A percentile compares a stretch with the other conserved stretches of the same genome.
phyloP scores from a whole-genome alignment of 164 flowering plant genomes.

The Annona cherimola region DNA sequence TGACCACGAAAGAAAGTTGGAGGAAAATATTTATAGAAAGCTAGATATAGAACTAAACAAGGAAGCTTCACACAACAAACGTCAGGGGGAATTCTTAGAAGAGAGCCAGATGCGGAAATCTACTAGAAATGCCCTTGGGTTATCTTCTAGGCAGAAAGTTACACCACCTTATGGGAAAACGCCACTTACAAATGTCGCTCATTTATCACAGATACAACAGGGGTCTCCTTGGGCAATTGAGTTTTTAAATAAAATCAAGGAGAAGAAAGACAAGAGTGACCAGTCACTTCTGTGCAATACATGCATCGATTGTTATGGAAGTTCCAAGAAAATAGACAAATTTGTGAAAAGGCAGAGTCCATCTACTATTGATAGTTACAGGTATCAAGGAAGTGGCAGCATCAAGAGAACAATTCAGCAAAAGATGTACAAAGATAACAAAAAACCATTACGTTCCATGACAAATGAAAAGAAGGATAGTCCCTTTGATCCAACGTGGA shows the following conservation, averaged over 20 bases:
- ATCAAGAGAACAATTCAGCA: slow-evolving; percentile 30
- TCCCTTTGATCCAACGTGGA: slow-evolving; percentile 33
- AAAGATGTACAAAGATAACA: slow-evolving; percentile 39
- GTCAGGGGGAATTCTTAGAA: slow-evolving; percentile 22
- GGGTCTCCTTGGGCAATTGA: slow-evolving; percentile 89
- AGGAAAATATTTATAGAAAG: slow-evolving; percentile 12
- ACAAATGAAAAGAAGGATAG: slow-evolving; percentile 32
- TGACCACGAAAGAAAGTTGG: slow-evolving; percentile 18
- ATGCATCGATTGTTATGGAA: slow-evolving; percentile 26
- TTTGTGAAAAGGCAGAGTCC: slow-evolving; percentile 68
- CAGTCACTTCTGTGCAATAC: slow-evolving; percentile 37
- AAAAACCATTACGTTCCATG: slow-evolving; percentile 24
- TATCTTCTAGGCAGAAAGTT: slow-evolving; percentile 21
- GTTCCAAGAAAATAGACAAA: slow-evolving; percentile 30
- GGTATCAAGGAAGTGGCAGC: slow-evolving; percentile 56
- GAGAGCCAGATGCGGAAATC: slow-evolving; percentile 22
- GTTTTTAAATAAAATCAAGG: slow-evolving; percentile 76
- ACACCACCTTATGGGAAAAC: slow-evolving; percentile 29
- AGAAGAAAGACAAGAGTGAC: slow-evolving; percentile 56
- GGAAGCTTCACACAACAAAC: slow-evolving; percentile 15
- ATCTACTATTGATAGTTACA: slow-evolving; percentile 65
- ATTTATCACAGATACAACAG: slow-evolving; percentile 34
- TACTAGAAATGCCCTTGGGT: slow-evolving; percentile 16
- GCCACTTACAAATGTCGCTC: slow-evolving; percentile 49
- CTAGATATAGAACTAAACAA: slow-evolving; percentile 15